Conservation (phyloP, 306 rosid species). For the Lathyrus tuberosus region DNA sequence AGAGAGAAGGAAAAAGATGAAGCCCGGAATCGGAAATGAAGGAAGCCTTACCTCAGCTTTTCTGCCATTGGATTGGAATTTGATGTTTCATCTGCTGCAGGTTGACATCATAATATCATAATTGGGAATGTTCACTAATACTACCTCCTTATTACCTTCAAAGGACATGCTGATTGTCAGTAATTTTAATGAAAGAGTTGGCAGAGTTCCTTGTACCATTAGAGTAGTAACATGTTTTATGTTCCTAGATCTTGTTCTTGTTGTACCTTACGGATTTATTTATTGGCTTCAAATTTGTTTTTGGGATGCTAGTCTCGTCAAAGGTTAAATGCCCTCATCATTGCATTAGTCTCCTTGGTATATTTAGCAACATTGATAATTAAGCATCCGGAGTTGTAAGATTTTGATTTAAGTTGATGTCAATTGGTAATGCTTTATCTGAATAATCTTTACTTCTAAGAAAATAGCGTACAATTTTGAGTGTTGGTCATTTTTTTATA, state of each 20-base stretch:
- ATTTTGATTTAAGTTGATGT: not conserved
- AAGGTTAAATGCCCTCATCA: constrained; percentile 8
- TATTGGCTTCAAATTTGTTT: constrained; percentile 10
- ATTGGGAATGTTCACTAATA: constrained; percentile 1
- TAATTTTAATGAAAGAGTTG: constrained; percentile 25
- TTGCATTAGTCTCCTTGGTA: not conserved
- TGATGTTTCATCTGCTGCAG: constrained; percentile 18
- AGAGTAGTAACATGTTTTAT: constrained; percentile 30
- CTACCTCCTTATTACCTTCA: constrained; percentile 12
- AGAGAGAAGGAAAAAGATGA: constrained; percentile 78
- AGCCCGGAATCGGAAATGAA: constrained; percentile 60
- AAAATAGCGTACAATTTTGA: too few relatives aligned
- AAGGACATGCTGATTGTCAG: constrained; percentile 25
- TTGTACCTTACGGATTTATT: constrained; percentile 24
- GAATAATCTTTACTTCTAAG: too few relatives aligned
- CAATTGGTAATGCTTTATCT: not conserved
- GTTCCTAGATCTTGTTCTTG: constrained; percentile 18
- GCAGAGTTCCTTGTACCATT: constrained; percentile 34
- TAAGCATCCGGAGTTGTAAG: not conserved
- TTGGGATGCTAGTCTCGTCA: not conserved
- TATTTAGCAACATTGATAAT: constrained; percentile 1
- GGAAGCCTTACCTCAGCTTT: constrained; percentile 33
- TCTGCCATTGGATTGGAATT: constrained; percentile 21
- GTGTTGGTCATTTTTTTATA: too few relatives aligned
- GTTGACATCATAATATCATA: not conserved